These are phyloP conservation scores for Grifola frondosa DNA, from an alignment of 1,284 basidiomycete species.

Conservation along the genomic window DNA sequence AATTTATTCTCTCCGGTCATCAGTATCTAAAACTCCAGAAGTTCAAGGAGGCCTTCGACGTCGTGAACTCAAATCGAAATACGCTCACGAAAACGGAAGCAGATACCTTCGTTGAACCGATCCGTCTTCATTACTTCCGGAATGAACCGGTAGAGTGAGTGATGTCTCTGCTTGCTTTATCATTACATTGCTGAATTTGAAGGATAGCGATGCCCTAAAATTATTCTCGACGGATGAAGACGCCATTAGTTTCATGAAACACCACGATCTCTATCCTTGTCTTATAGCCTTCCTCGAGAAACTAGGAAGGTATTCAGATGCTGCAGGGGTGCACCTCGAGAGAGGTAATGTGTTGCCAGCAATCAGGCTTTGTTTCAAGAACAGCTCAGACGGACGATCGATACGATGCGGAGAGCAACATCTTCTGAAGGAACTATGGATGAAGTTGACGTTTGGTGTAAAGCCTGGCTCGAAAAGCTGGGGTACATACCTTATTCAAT, in stretches of 20 bases:
- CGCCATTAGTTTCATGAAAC: slow-evolving; percentile 54
- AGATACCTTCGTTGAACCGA: too few relatives aligned
- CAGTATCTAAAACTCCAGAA: slow-evolving; percentile 44
- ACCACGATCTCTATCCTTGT: slow-evolving; percentile 49
- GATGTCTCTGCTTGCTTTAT: too few relatives aligned
- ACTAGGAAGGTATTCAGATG: slow-evolving; percentile 44
- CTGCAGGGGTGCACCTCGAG: slow-evolving; percentile 52
- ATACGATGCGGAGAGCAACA: slow-evolving; percentile 11
- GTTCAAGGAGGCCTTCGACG: slow-evolving; percentile 51
- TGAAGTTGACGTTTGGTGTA: background rate
- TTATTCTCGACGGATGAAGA: slow-evolving; percentile 53
- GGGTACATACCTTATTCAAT: too few relatives aligned
- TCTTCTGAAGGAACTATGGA: slow-evolving; percentile 24
- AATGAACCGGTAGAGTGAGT: too few relatives aligned
- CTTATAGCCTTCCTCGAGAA: slow-evolving; percentile 45
- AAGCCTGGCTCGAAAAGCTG: too few relatives aligned
- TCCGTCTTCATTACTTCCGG: too few relatives aligned
- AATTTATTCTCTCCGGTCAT: slow-evolving; percentile 43
- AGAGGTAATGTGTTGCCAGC: slow-evolving; percentile 49
- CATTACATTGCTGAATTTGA: too few relatives aligned
- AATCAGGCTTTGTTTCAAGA: slow-evolving; percentile 43
- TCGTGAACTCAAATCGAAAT: too few relatives aligned
- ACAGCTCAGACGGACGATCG: slow-evolving; percentile 17
- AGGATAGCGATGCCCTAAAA: slow-evolving; percentile 42
- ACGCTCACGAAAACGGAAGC: too few relatives aligned